These are phyloP conservation scores for Boletellus deceptivus DNA, from an alignment of 1,284 basidiomycete species.

Conservation along the genomic window DNA sequence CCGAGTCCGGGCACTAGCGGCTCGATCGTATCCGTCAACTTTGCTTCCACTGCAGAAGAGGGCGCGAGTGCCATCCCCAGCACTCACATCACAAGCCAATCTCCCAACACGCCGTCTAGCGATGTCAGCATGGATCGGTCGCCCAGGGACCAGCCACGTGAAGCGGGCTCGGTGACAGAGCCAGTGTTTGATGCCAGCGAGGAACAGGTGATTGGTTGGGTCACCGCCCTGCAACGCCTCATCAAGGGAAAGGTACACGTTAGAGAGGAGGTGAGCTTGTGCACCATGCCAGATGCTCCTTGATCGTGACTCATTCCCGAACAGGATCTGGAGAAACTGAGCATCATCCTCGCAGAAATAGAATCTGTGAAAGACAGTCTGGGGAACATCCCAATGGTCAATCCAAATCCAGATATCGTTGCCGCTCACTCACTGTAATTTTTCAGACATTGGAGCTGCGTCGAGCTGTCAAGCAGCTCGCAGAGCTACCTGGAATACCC, in stretches of 20 bases:
- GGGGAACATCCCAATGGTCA: slow-evolving; percentile 13
- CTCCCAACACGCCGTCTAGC: slow-evolving; percentile 6
- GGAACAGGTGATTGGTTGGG: slow-evolving; percentile 18
- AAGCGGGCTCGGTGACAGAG: not conserved
- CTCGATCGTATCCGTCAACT: slow-evolving; percentile 5
- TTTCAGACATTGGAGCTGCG: slow-evolving; percentile 18
- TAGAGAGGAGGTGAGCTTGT: slow-evolving; percentile 23
- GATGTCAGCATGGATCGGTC: not conserved
- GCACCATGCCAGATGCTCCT: not conserved
- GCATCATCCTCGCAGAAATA: slow-evolving; percentile 29
- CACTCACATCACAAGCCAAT: slow-evolving; percentile 21
- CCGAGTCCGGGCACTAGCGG: slow-evolving; percentile 4
- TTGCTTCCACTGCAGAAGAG: slow-evolving; percentile 4
- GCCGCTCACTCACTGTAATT: not conserved
- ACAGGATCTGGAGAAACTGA: slow-evolving; percentile 27
- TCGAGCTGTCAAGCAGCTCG: slow-evolving; percentile 23
- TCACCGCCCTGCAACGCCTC: slow-evolving; percentile 26
- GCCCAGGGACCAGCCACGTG: not conserved
- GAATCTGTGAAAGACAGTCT: slow-evolving; percentile 24
- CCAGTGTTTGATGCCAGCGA: not conserved
- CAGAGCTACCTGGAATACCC: slow-evolving; percentile 29
- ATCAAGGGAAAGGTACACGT: slow-evolving; percentile 29
- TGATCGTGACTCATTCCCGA: not conserved
- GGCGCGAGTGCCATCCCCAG: slow-evolving; percentile 11
- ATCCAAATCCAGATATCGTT: slow-evolving; percentile 2